These are phyloP conservation scores for Elsinoe necatrix DNA, from an alignment of 2,329 filamentous ascomycete genomes.

Conservation along the genomic window DNA sequence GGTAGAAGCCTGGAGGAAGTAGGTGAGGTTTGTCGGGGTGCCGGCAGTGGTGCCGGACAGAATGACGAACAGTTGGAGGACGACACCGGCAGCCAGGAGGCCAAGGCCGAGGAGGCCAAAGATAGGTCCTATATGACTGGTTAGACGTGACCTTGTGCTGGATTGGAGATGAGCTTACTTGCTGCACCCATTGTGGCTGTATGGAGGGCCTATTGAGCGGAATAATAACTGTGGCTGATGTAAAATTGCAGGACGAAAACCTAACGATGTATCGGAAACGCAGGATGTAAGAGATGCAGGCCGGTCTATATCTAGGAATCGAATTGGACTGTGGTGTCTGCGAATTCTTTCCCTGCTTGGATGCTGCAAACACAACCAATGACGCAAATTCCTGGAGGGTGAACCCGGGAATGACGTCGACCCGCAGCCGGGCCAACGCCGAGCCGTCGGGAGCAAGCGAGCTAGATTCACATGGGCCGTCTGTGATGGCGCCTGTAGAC, in stretches of 20 bases:
- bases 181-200: constrained; percentile 7
- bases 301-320: neutral
- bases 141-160: constrained; percentile 12
- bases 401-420: constrained; percentile 4
- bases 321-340: neutral
- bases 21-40: constrained; percentile 62
- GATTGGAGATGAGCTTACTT: neutral
- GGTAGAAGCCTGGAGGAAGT: constrained; percentile 78
- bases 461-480: constrained; percentile 11
- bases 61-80: constrained; percentile 59
- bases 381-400: constrained; percentile 4
- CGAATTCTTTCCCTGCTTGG: constrained; percentile 10
- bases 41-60: constrained; percentile 49
- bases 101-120: constrained; percentile 52
- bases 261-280: constrained; percentile 11
- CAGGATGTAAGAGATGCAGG: neutral
- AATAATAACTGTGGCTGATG: neutral
- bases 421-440: constrained; percentile 1
- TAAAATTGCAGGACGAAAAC: neutral
- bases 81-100: constrained; percentile 52
- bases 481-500: neutral
- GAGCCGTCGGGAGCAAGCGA: constrained; percentile 5
- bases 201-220: neutral
- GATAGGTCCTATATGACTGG: constrained; percentile 28
- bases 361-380: neutral